Evolutionary conservation across 2,329 filamentous ascomycete genomes (phyloP), one percentile per base, ranked within the genome.

Genomic region (Aspergillus carbonarius): DNA sequence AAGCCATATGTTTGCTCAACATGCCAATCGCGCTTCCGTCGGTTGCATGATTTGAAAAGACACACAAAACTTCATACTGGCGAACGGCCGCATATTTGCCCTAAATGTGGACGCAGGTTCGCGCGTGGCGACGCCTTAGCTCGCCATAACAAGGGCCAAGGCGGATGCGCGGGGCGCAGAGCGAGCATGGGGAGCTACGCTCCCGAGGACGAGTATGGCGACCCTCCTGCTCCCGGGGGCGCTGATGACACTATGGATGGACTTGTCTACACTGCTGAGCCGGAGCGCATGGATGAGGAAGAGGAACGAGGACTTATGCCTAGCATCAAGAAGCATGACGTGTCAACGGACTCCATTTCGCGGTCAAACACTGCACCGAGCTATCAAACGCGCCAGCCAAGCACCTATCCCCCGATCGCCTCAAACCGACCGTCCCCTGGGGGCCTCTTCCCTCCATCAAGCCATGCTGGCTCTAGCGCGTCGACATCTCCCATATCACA

Each of bases 41-140:
- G 95, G 63, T 82, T 98, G 53, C 95, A 99, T 72, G 95, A 99
- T 71, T 78, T 99, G 65, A 99, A 99, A 79, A 87, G 95, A 40
- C 95, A 99, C 74, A 92, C 90, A 64, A 99, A 99, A 77, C 84
- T 99, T 20, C 95, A 99, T 72, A 98, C 93, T 0, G 95, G 95
- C 56, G 95, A 99, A 79, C 88, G 96, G 70, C 93, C 93, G 12
- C 95, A 99, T 69, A 90, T 95, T 9, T 99, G 95, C 70, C 90
- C 91, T 40, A 97, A 96, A 73, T 99, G 95, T 73, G 92, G 96
- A 65, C 87, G 95, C 61, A 91, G 93, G 66, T 99, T 99, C 77
- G 95, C 95, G 46, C 88, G 95, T 64, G 95, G 95, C 12, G 95
- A 99, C 81, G 95, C 95, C 25, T 79, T 99, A 55, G 95, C 95